Conservation (phyloP, 495 filamentous ascomycete genomes). For the Tuber calosporum region DNA sequence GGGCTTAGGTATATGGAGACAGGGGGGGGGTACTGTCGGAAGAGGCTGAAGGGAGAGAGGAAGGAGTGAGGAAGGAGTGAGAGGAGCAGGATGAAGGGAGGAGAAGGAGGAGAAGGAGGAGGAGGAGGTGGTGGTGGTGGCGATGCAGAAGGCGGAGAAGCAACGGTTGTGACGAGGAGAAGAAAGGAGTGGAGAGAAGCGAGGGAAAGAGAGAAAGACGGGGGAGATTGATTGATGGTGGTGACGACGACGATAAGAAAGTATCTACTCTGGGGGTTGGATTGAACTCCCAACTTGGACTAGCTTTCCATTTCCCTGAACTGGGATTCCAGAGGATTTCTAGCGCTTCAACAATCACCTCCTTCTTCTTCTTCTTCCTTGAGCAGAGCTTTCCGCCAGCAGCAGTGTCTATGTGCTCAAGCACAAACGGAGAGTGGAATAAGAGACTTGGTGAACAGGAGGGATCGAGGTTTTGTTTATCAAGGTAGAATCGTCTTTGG, state of each 20-base stretch:
- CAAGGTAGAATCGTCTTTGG: not conserved
- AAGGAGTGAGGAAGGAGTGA: no score
- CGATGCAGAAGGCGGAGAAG: not conserved
- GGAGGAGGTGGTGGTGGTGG: not conserved
- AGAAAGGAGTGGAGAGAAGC: not conserved
- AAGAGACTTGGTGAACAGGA: not conserved
- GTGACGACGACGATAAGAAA: not conserved
- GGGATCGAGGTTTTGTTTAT: not conserved
- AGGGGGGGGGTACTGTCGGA: not conserved
- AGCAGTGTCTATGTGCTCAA: not conserved
- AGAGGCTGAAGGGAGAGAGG: not conserved
- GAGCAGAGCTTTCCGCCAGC: not conserved
- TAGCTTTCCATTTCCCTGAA: not conserved
- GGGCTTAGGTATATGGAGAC: not conserved
- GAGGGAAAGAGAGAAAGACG: not conserved
- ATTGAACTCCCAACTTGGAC: no score
- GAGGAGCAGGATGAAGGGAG: not conserved
- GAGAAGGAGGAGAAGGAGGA: not conserved
- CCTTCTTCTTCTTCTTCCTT: not conserved
- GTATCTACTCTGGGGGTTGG: not conserved
- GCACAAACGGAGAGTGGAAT: not conserved
- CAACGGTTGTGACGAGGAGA: not conserved
- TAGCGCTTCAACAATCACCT: not conserved
- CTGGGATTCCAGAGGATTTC: not conserved
- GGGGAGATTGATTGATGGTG: not conserved